These are phyloP conservation scores for Tetraselmis striata DNA, from an alignment of 139 green algal genomes.

Conservation along the genomic window DNA sequence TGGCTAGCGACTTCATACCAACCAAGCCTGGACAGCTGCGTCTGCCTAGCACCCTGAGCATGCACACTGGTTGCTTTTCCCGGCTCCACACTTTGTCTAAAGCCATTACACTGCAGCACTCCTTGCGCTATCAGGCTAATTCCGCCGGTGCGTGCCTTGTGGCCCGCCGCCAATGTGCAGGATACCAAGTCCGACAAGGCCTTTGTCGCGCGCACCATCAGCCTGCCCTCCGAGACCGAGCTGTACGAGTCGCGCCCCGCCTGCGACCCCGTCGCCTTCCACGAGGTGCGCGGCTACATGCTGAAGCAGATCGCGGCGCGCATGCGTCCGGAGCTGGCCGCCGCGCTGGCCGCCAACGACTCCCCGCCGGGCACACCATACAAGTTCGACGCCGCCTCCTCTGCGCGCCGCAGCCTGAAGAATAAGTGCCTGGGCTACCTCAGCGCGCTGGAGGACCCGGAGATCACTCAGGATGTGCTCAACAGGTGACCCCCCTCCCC, in stretches of 20 bases:
- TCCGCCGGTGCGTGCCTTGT: too few relatives aligned
- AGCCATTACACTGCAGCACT: too few relatives aligned
- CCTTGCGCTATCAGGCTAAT: too few relatives aligned
- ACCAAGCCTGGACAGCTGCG: too few relatives aligned
- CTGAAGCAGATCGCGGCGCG: slow-evolving; percentile 55
- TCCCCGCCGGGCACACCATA: slow-evolving; percentile 43
- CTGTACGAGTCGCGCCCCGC: slow-evolving; percentile 61
- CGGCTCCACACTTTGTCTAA: too few relatives aligned
- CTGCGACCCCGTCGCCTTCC: slow-evolving; percentile 65
- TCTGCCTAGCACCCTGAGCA: too few relatives aligned
- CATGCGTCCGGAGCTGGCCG: slow-evolving; percentile 69
- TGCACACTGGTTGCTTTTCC: too few relatives aligned
- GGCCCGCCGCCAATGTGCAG: too few relatives aligned
- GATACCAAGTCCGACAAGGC: neutral
- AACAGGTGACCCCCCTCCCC: neutral
- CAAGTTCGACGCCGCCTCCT: slow-evolving; percentile 45
- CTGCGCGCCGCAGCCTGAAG: slow-evolving; percentile 69
- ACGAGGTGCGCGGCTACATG: slow-evolving; percentile 66
- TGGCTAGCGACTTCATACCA: too few relatives aligned
- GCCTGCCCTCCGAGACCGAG: slow-evolving; percentile 61
- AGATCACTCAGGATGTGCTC: slow-evolving; percentile 50
- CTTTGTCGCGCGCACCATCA: slow-evolving; percentile 62
- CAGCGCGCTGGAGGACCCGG: slow-evolving; percentile 53
- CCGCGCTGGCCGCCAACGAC: slow-evolving; percentile 57
- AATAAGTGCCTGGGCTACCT: slow-evolving; percentile 78